Percentiles rank a stretch among this genome's conserved stretches.
Evolutionary conservation across 2,329 filamentous ascomycete genomes (phyloP).

Genomic region (Fusarium kyushuense): DNA sequence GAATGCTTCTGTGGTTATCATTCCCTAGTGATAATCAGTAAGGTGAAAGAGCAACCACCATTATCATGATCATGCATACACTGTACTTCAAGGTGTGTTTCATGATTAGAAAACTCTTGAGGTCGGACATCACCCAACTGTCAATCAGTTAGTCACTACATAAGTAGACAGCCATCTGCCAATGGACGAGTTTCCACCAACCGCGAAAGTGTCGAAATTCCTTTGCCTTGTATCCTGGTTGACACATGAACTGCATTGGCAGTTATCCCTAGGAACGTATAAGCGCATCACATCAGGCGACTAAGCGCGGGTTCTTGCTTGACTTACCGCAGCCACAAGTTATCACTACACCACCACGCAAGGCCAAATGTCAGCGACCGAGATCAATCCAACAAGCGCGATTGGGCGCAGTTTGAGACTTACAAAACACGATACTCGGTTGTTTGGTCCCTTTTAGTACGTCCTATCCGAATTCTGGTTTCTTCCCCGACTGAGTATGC

Average conservation of each 20-base stretch:
- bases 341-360: conserved; percentile 38
- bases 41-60: neutral
- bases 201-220: conserved; percentile 57
- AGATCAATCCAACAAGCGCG: conserved; percentile 11
- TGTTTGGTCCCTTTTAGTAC: neutral
- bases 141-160: conserved; percentile 2
- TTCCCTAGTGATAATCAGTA: conserved; percentile 65
- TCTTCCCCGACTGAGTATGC: neutral
- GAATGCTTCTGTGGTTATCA: conserved; percentile 76
- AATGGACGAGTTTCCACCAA: conserved; percentile 31
- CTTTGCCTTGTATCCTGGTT: conserved; percentile 59
- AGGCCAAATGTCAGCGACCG: conserved; percentile 23
- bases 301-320: conserved; percentile 3
- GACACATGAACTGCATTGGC: conserved; percentile 57
- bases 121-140: conserved; percentile 53
- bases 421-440: conserved; percentile 37
- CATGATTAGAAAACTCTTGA: conserved; percentile 37
- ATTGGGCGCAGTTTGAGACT: conserved; percentile 16
- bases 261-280: conserved; percentile 55
- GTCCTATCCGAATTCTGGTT: neutral
- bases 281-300: conserved; percentile 19
- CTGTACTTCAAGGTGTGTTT: conserved; percentile 50
- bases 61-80: conserved; percentile 46
- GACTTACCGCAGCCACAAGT: conserved; percentile 49
- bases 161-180: neutral